phyloP scores from a whole-genome alignment of 2,329 filamentous ascomycete genomes.

The Alternaria postmessia region DNA sequence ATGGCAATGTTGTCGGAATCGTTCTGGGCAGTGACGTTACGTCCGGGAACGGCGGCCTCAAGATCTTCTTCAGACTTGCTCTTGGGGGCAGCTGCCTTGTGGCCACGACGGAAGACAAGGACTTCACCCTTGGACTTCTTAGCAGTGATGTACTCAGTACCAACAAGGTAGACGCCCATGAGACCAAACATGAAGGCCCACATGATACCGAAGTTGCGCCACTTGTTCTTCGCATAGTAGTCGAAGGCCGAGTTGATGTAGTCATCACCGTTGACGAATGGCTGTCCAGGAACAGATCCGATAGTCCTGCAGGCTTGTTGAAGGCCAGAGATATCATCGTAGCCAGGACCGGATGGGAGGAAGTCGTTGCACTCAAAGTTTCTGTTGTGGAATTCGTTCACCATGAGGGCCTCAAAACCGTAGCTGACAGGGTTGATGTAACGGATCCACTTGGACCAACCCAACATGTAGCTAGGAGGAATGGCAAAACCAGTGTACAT shows the following conservation, averaged over 20 bases:
- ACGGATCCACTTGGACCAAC: conserved; percentile 84
- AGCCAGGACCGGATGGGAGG: conserved; percentile 54
- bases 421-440: conserved; percentile 83
- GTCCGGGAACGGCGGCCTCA: conserved; percentile 47
- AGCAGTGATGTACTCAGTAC: conserved; percentile 57
- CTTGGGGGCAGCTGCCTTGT: conserved; percentile 57
- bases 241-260: conserved; percentile 48
- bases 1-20: conserved; percentile 54
- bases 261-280: conserved; percentile 50
- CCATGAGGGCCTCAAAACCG: conserved; percentile 80
- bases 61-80: conserved; percentile 54
- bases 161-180: conserved; percentile 53
- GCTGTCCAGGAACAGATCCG: conserved; percentile 51
- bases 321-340: conserved; percentile 43
- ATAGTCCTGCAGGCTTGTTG: conserved; percentile 53
- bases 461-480: conserved; percentile 70
- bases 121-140: conserved; percentile 63
- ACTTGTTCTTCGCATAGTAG: conserved; percentile 52
- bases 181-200: conserved; percentile 56
- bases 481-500: conserved; percentile 73
- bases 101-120: conserved; percentile 58
- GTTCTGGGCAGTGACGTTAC: conserved; percentile 45
- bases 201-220: conserved; percentile 59
- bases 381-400: conserved; percentile 79
- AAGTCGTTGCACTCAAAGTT: conserved; percentile 62